A percentile compares a stretch with the other conserved stretches of the same genome.
These are phyloP conservation scores for Pseudisothecium myosuroides DNA, from an alignment of 225 moss, liverwort and hornwort species.

Conservation along the genomic window DNA sequence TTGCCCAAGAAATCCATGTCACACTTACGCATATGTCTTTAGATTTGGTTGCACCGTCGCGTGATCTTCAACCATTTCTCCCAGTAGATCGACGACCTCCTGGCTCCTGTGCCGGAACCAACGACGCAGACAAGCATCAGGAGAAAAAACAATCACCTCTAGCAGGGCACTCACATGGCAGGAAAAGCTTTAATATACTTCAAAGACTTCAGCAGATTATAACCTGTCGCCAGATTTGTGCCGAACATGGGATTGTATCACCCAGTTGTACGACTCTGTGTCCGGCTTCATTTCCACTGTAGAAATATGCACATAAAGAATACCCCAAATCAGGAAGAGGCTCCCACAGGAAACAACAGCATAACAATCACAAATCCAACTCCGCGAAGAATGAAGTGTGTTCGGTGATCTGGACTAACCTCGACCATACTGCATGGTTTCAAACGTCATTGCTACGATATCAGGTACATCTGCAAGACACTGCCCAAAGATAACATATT, in stretches of 20 bases:
- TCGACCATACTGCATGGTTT: constrained; percentile 88
- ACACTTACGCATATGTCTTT: constrained; percentile 90
- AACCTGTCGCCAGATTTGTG: constrained; percentile 86
- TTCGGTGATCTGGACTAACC: constrained; percentile 36
- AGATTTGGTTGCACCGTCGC: constrained; percentile 75
- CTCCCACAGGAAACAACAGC: neutral
- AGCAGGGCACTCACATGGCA: neutral
- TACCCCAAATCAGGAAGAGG: neutral
- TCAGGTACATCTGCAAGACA: constrained; percentile 89
- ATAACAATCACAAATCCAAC: neutral
- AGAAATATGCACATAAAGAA: neutral
- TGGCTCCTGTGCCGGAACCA: constrained; percentile 45
- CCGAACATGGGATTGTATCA: constrained; percentile 72
- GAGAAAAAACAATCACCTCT: neutral
- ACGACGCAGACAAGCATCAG: neutral
- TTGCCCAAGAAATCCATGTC: neutral
- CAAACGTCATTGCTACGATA: constrained; percentile 82
- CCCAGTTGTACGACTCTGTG: constrained; percentile 96
- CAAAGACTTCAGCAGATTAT: neutral
- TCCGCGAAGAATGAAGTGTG: neutral
- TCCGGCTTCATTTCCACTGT: constrained; percentile 82
- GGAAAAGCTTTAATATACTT: neutral
- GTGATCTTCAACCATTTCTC: constrained; percentile 96
- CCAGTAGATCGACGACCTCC: constrained; percentile 74
- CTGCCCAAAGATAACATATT: constrained; percentile 31